Evolutionary conservation across 371 early-diverging fungal genomes (phyloP), one percentile per base, ranked within the genome.

Genomic region (Mucor circinelloides): DNA sequence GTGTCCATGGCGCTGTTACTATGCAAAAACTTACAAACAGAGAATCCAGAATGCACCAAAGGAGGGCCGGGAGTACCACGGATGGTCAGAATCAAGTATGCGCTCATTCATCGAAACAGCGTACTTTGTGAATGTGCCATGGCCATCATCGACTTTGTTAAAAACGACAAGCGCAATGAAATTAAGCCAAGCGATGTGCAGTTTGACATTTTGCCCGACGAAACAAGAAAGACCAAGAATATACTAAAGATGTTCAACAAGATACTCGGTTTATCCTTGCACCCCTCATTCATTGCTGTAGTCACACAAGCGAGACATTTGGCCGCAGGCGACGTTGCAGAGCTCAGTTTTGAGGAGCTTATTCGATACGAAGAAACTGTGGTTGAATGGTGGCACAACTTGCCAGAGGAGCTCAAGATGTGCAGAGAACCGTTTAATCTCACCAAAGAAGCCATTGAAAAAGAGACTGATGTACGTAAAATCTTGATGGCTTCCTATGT

Each of bases 181-280:
- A 23, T 66, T 21, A 2, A 17, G 3, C 17, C 34, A 2, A 54
- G 3, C 12, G 23, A 63, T 7, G 63, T 50, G 23, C 3, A 54
- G 17, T 52, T 71, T 31, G 68, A 67, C 38, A 32, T 64, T 28
- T 32, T 72, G 9, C 72, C 65, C 10, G 72, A 68, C 27, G 72
- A 72, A 25, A 3, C 57, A 1, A 6, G 38, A 15, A n/a, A 48
- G 10, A 27, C 30, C 8, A 28, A 54, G 40, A 17, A 17, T 0
- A 27, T 36, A 4, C 1, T 72, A 0, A 34, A 42, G 1, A n/a
- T 65, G 31, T n/a, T 57, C 7, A 72, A 72, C 12, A 34, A 50
- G 9, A 46, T 64, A 4, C 13, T 60, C 12, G 10, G 21, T 0
- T 17, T 72, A 6, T 3, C 34, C 2, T 42, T 56, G 2, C 42